phyloP scores from a whole-genome alignment of 192 early-diverging fungal genomes.

The Lobulomyces angularis region DNA sequence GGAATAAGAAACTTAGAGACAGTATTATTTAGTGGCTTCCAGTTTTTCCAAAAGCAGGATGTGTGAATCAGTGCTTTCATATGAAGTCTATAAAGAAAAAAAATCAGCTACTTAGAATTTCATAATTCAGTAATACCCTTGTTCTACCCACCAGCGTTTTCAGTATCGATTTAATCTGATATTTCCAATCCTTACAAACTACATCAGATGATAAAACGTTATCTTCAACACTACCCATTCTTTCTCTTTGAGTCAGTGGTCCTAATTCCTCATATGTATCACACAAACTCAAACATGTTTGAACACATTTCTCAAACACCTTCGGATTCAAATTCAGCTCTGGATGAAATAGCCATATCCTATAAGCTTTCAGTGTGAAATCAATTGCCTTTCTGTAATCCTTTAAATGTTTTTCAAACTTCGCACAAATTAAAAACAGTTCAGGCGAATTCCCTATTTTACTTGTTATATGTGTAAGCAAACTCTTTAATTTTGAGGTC shows the following conservation, averaged over 20 bases:
- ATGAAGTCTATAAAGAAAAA: no score
- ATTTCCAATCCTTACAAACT: conserved; percentile 81
- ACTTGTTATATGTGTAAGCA: conserved; percentile 60
- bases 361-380: conserved; percentile 70
- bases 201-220: conserved; percentile 11
- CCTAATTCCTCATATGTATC: conserved; percentile 71
- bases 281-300: conserved; percentile 59
- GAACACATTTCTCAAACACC: conserved; percentile 60
- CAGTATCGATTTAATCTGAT: conserved; percentile 70
- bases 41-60: no score
- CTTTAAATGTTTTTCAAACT: conserved; percentile 63
- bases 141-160: conserved; percentile 73
- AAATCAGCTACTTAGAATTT: no score
- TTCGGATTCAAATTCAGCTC: conserved; percentile 51
- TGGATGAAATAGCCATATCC: conserved; percentile 65
- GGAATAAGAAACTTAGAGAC: no score
- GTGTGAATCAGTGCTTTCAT: no score
- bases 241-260: conserved; percentile 13
- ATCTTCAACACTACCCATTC: conserved; percentile 11
- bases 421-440: conserved; percentile 63
- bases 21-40: no score
- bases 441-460: conserved; percentile 60
- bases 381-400: conserved; percentile 60
- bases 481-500: conserved; percentile 35
- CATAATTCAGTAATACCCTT: no score